Conservation (phyloP, 306 rosid species). For the Herpetospermum pedunculosum region DNA sequence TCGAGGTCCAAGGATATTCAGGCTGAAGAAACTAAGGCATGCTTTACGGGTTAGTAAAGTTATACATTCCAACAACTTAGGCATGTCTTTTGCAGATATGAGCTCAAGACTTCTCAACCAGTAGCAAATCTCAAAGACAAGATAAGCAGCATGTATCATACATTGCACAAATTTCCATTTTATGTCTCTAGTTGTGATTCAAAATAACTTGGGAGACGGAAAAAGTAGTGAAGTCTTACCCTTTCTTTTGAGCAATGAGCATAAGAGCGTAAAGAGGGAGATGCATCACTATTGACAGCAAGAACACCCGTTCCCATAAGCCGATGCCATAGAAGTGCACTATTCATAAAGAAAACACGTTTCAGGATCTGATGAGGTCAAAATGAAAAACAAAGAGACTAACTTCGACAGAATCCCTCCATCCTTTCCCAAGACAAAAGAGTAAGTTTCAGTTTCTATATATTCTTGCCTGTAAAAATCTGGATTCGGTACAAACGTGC, state of each 20-base stretch:
- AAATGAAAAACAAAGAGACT: not conserved
- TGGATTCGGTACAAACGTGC: slow-evolving; percentile 75
- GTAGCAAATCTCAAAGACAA: not conserved
- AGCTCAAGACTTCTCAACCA: not conserved
- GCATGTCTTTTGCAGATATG: not conserved
- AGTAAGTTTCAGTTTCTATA: not conserved
- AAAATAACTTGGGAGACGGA: not conserved
- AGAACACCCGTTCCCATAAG: slow-evolving; percentile 85
- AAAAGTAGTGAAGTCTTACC: slow-evolving; percentile 34
- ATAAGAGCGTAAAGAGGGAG: slow-evolving; percentile 59
- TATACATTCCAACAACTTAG: not conserved
- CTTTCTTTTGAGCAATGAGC: slow-evolving; percentile 85
- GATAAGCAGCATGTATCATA: not conserved
- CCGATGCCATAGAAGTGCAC: slow-evolving; percentile 90
- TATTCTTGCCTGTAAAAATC: slow-evolving; percentile 77
- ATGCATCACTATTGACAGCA: slow-evolving; percentile 25
- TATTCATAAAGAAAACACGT: slow-evolving; percentile 19
- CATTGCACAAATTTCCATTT: not conserved
- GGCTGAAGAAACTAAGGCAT: not conserved
- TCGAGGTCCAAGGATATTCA: not conserved
- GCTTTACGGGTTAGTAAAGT: not conserved
- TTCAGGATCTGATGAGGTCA: not conserved
- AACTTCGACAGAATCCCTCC: not conserved
- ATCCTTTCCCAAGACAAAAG: not conserved
- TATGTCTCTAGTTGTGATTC: not conserved